phyloP scores from a whole-genome alignment of 2,329 filamentous ascomycete genomes.

The Botrytis sinoallii region DNA sequence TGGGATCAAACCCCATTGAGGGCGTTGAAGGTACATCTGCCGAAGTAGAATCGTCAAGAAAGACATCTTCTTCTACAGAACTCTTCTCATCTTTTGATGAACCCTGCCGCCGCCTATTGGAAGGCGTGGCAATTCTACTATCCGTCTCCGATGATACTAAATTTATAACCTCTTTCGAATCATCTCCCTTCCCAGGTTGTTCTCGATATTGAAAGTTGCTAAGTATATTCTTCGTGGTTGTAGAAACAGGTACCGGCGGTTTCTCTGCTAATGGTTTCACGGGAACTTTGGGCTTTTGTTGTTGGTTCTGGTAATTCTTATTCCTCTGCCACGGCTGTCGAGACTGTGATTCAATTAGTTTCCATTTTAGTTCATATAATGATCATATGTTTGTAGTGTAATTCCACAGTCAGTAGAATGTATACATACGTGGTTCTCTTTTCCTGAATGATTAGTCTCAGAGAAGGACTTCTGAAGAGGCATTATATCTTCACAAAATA shows the following conservation, averaged over 20 bases:
- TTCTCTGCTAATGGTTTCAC: constrained; percentile 33
- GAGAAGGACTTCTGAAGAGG: constrained; percentile 40
- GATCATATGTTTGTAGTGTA: not conserved
- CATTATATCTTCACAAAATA: constrained; percentile 29
- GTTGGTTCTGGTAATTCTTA: constrained; percentile 33
- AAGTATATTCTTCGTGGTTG: constrained; percentile 59
- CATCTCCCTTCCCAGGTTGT: constrained; percentile 27
- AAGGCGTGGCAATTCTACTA: constrained; percentile 31
- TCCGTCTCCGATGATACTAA: constrained; percentile 25
- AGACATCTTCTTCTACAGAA: not conserved
- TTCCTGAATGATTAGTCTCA: constrained; percentile 37
- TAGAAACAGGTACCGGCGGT: constrained; percentile 42
- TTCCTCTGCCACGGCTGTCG: constrained; percentile 35
- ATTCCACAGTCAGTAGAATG: not conserved
- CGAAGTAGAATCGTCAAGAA: not conserved
- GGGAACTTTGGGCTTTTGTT: constrained; percentile 21
- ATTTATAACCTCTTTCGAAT: constrained; percentile 28
- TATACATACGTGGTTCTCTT: constrained; percentile 29
- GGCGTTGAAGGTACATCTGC: constrained; percentile 45
- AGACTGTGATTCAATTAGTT: constrained; percentile 23
- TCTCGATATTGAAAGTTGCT: constrained; percentile 53
- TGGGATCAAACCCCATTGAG: constrained; percentile 46
- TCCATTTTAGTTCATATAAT: not conserved
- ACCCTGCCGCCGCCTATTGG: not conserved
- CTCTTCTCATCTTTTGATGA: constrained; percentile 6